Evolutionary conservation across 768 basidiomycete species (phyloP), one percentile per base, ranked within the genome.

Genomic region (Tricholoma flavovirens): DNA sequence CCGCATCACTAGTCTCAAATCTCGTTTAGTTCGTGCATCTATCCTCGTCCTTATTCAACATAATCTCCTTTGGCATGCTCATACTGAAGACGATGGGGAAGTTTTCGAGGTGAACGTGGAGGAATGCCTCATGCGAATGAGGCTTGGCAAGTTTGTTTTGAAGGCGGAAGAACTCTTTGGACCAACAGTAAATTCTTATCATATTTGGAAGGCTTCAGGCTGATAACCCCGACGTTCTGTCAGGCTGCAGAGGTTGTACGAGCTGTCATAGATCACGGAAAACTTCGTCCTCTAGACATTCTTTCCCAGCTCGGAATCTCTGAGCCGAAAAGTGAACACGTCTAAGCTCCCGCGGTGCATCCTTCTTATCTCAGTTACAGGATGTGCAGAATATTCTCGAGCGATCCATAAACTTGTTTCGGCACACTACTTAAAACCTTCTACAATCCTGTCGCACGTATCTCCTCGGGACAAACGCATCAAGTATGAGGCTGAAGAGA

Each of bases 41-140:
- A 73, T 95, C 17, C 74, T 97, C 45, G 81, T 87, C 45, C 80
- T 98, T 53, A 78, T 95, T 15, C 95, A 98, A 67, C 95, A 98
- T 67, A 94, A 97, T 70, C 71, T 97, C 43, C 76, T 95, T 43
- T 94, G 93, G 90, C 90, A 93, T 66, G 81, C 86, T 8, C 79
- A 80, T 36, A 79, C 79, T 5, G 84, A 85, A 8, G 83, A 84
- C n/a, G 86, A 84, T 40, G 83, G 81, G 5, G 88, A 88, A 59
- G 80, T 89, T 56, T 77, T 90, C 49, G 93, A 97, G 67, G 75
- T 96, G 59, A 93, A 93, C 64, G 73, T 83, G 12, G 82, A 88
- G 53, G 92, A 93, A 66, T 94, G 93, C 67, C 75, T 97, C 33
- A 75, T 84, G 72, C 77, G 94, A 55, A 64, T 93, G 67, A 75